Percentiles rank a stretch among this genome's conserved stretches.
These are phyloP conservation scores for Penicillium verhagenii DNA, from an alignment of 495 filamentous ascomycete genomes.

Conservation along the genomic window DNA sequence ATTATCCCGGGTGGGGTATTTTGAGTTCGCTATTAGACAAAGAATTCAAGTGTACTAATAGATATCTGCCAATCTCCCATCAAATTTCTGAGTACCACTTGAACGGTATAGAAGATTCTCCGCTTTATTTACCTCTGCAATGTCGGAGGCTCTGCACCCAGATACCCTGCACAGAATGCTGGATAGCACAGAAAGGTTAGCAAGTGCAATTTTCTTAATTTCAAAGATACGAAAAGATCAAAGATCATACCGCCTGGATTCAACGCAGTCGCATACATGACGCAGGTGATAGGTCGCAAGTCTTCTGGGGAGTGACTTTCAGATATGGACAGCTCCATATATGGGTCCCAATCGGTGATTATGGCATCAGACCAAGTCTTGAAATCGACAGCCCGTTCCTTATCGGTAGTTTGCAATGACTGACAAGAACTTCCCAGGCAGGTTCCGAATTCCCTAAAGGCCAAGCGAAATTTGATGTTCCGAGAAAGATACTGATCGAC, in stretches of 20 bases:
- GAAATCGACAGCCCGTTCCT: constrained; percentile 41
- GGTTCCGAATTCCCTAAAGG: constrained; percentile 65
- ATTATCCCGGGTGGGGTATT: background rate
- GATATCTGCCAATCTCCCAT: background rate
- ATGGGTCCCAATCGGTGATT: constrained; percentile 53
- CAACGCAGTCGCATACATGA: constrained; percentile 67
- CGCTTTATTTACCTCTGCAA: background rate
- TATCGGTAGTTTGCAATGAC: constrained; percentile 33
- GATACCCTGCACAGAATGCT: constrained; percentile 40
- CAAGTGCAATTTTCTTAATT: background rate
- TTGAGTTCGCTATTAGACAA: background rate
- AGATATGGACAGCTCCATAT: constrained; percentile 36
- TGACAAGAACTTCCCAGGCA: constrained; percentile 57
- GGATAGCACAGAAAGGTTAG: background rate
- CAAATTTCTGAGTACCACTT: background rate
- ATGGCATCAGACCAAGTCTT: constrained; percentile 43
- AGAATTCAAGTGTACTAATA: background rate
- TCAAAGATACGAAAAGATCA: constrained; percentile 7
- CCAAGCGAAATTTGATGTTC: constrained; percentile 45
- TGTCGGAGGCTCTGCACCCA: constrained; percentile 34
- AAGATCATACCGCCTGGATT: constrained; percentile 56
- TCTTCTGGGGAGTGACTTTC: constrained; percentile 42
- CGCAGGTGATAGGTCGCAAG: constrained; percentile 57
- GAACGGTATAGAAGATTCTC: no score
- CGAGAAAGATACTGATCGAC: constrained; percentile 40